Evolutionary conservation across 2,329 filamentous ascomycete species (phyloP), one percentile per base, ranked within the genome.

Genomic region (Hypoxylon sp.): DNA sequence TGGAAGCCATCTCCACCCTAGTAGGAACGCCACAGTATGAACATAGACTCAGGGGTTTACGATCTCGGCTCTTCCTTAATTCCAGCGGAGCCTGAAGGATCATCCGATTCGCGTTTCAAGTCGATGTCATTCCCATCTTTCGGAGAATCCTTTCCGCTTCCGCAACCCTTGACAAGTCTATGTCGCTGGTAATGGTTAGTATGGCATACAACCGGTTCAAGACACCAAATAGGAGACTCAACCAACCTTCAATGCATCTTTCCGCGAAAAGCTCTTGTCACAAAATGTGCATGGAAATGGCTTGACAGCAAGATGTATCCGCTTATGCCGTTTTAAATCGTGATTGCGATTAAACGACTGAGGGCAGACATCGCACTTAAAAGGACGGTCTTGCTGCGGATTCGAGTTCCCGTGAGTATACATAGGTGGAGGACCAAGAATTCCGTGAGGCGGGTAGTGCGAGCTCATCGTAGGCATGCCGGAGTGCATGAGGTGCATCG

Each of bases 271-370:
- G 78, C 93, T 96, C 87, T 98, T 98, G 68, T 97, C 94, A 78
- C 96, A 99, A 75, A 91, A 91, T 5, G 84, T 88, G 79, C 96
- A 99, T 0, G 94, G 94, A 79, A 95, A 98, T 0, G 96, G 96
- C 84, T 99, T 99, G 43, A 98, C 93, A 0, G 94, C 93, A 63
- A 98, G 81, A 80, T 99, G 96, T 65, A 98, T 98, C 53, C 94
- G 85, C 84, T 97, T 97, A 79, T 99, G 96, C 56, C 96, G 88
- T 82, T 99, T 99, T 74, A 98, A 80, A 76, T 98, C 96, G 77
- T 98, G 96, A 72, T 98, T 98, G 3, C 96, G 87, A 79, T 97
- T 98, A 82, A 99, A 99, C 38, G 93, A 94, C 78, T 97, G 93
- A 0, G 92, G 89, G 76, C 96, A 99, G 77, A 92, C 87, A 73